Evolutionary conservation across 2,329 filamentous ascomycete genomes (phyloP).

Genomic region (Apiospora aurea): DNA sequence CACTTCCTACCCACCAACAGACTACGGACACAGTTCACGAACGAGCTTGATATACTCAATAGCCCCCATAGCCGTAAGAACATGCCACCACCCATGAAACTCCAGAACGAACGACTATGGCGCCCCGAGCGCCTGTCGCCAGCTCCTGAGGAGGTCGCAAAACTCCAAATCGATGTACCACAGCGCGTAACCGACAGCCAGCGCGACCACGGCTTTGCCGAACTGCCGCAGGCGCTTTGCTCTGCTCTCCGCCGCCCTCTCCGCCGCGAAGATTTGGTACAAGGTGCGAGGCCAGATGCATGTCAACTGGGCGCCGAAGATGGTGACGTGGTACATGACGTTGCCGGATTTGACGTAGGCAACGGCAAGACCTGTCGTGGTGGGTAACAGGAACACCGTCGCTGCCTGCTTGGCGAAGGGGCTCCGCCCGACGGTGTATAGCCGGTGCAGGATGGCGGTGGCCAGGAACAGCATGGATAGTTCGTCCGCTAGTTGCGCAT

Average conservation of each 20-base stretch:
- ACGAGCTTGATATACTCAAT: constrained; percentile 47
- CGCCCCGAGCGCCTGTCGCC: constrained; percentile 55
- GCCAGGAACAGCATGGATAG: constrained; percentile 63
- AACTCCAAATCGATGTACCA: constrained; percentile 65
- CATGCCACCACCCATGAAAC: constrained; percentile 70
- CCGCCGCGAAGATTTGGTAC: constrained; percentile 42
- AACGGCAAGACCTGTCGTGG: constrained; percentile 48
- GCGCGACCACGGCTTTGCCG: constrained; percentile 42
- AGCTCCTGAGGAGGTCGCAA: constrained; percentile 54
- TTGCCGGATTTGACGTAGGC: constrained; percentile 52
- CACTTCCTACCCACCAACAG: neutral
- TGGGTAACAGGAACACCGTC: constrained; percentile 47
- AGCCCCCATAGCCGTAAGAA: constrained; percentile 64
- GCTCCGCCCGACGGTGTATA: constrained; percentile 53
- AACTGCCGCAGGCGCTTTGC: constrained; percentile 29
- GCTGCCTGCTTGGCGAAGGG: constrained; percentile 41
- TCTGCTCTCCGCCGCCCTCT: constrained; percentile 35
- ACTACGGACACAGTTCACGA: neutral
- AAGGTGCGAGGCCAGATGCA: constrained; percentile 36
- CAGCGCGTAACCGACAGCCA: constrained; percentile 55
- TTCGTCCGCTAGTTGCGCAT: constrained; percentile 58
- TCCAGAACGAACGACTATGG: constrained; percentile 64
- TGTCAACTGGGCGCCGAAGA: constrained; percentile 45
- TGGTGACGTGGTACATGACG: constrained; percentile 52
- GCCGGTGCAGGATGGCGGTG: constrained; percentile 58